These are phyloP conservation scores for Claviceps lovelessii DNA, from an alignment of 2,329 filamentous ascomycete genomes.

Conservation along the genomic window DNA sequence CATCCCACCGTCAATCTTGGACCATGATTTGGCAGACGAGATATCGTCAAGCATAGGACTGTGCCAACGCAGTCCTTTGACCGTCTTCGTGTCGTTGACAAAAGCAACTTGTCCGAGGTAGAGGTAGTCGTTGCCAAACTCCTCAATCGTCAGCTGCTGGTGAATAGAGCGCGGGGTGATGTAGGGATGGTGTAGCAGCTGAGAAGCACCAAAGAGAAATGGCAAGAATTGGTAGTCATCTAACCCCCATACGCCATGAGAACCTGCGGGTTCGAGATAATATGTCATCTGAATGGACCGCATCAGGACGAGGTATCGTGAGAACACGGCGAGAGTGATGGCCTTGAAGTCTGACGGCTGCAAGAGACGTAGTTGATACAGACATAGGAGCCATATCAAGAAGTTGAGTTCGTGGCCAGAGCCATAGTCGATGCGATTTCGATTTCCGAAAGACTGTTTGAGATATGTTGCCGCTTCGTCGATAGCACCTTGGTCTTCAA, in stretches of 20 bases:
- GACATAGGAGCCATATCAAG: slow-evolving; percentile 86
- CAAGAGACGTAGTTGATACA: slow-evolving; percentile 64
- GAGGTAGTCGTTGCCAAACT: slow-evolving; percentile 68
- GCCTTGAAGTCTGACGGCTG: slow-evolving; percentile 52
- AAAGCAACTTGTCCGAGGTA: slow-evolving; percentile 89
- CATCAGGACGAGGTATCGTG: slow-evolving; percentile 74
- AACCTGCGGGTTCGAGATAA: slow-evolving; percentile 92
- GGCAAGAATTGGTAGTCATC: slow-evolving; percentile 97
- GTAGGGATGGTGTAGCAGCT: slow-evolving; percentile 71
- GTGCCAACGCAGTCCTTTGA: slow-evolving; percentile 89
- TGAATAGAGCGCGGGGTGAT: slow-evolving; percentile 73
- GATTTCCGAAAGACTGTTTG: slow-evolving; percentile 70
- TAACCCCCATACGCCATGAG: slow-evolving; percentile 93
- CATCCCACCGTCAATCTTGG: slow-evolving; percentile 90
- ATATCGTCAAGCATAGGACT: slow-evolving; percentile 98
- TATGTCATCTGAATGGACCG: slow-evolving; percentile 78
- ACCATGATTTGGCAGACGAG: slow-evolving; percentile 75
- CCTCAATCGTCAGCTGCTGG: slow-evolving; percentile 73
- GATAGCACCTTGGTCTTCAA: slow-evolving; percentile 38
- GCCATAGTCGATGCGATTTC: slow-evolving; percentile 82
- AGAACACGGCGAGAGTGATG: slow-evolving; percentile 65
- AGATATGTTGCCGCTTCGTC: slow-evolving; percentile 70
- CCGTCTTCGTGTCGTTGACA: slow-evolving; percentile 92
- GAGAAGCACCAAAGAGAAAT: slow-evolving; percentile 86
- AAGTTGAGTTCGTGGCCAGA: slow-evolving; percentile 98